These are phyloP conservation scores for Rubroboletus pulcherrimus DNA, from an alignment of 768 basidiomycete genomes.

Conservation along the genomic window DNA sequence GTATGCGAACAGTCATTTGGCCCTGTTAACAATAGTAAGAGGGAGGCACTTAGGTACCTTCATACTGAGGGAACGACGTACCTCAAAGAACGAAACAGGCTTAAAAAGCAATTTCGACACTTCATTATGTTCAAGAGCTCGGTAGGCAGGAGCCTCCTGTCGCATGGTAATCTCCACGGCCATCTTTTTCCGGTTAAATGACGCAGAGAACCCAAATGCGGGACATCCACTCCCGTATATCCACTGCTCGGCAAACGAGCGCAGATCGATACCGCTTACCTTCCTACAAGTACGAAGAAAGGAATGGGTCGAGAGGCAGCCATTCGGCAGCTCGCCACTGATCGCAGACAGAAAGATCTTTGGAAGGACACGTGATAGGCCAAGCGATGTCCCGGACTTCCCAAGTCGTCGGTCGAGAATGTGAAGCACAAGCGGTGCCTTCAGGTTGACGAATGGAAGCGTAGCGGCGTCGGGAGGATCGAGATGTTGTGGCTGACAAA, in stretches of 20 bases:
- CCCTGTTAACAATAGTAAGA: slow-evolving; percentile 47
- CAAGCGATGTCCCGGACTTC: slow-evolving; percentile 92
- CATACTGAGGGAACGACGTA: slow-evolving; percentile 28
- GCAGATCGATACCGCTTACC: slow-evolving; percentile 85
- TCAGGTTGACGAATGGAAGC: slow-evolving; percentile 89
- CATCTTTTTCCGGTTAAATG: slow-evolving; percentile 97
- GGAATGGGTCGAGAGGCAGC: slow-evolving; percentile 81
- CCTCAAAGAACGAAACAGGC: slow-evolving; percentile 89
- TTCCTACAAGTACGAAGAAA: slow-evolving; percentile 92
- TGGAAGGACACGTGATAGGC: slow-evolving; percentile 90
- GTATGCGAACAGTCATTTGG: slow-evolving; percentile 97
- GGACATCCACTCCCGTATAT: slow-evolving; percentile 98
- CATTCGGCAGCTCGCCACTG: slow-evolving; percentile 83
- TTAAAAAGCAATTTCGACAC: slow-evolving; percentile 66
- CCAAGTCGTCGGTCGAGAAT: slow-evolving; percentile 92
- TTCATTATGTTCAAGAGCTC: slow-evolving; percentile 61
- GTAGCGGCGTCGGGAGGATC: slow-evolving; percentile 81
- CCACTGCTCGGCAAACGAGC: slow-evolving; percentile 98
- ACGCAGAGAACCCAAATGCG: slow-evolving; percentile 81
- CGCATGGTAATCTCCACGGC: slow-evolving; percentile 94
- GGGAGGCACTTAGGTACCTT: neutral
- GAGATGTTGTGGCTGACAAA: slow-evolving; percentile 83
- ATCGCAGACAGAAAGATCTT: slow-evolving; percentile 93
- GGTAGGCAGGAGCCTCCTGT: slow-evolving; percentile 80
- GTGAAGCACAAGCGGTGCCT: slow-evolving; percentile 93